Evolutionary conservation across 1,284 basidiomycete species (phyloP), one percentile per base, ranked within the genome.

Genomic region (Tylopilus sp.): DNA sequence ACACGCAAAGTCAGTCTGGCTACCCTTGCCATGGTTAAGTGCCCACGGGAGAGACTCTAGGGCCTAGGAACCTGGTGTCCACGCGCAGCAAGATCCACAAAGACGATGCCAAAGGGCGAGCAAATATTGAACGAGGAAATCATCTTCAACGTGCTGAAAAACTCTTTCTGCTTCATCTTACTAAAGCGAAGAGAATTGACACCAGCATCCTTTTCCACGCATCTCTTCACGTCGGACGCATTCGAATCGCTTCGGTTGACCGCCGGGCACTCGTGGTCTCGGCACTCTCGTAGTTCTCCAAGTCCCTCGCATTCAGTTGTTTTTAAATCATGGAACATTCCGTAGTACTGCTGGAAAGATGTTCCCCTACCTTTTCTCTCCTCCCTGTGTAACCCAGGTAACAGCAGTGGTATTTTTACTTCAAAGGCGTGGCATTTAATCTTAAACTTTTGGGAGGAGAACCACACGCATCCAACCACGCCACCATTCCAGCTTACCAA

Each of bases 371-470:
- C 29, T 33, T 23, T 37, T 38, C 38, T 33, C 21, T 36, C 29
- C 33, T n/a, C 7, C 26, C 13, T 6, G n/a, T 38, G 34, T 35
- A 33, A 35, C 33, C 29, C 40, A 36, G 21, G 23, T 35, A 18
- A n/a, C 33, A n/a, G 16, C 12, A 31, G 18, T 19, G 26, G 23
- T 43, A 29, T 46, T 12, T 39, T 33, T 34, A 30, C 36, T 35
- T 51, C 47, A 36, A 31, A 31, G 28, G 28, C n/a, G 39, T 28
- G 56, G 21, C 35, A 39, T 41, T 45, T 48, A 40, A 41, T 46
- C 35, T 44, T 46, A n/a, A 30, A 19, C 16, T 5, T 31, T 41
- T 13, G 25, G 15, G 36, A 18, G 7, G 13, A 15, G n/a, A n/a
- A 12, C 16, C 38, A 35, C 6, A 23, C 6, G 40, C 38, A 34